Conservation (phyloP, 148 eudicot species). For the Euryodendron excelsum region DNA sequence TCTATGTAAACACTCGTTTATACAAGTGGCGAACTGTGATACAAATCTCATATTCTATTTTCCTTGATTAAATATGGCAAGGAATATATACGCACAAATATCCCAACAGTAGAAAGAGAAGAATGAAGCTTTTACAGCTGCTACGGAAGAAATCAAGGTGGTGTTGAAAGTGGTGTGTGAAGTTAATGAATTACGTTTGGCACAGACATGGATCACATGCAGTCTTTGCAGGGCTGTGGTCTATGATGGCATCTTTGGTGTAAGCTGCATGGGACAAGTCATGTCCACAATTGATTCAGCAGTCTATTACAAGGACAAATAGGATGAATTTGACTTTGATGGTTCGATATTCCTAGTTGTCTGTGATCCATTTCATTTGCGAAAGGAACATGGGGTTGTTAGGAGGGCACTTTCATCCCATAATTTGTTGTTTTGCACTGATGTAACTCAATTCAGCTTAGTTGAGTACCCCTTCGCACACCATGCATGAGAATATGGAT, state of each 20-base stretch:
- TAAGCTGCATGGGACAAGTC: background rate
- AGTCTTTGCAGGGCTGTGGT: background rate
- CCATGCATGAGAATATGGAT: conserved; percentile 19
- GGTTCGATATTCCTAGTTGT: background rate
- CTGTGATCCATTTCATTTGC: background rate
- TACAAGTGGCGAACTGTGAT: background rate
- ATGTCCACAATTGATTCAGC: background rate
- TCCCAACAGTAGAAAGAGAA: background rate
- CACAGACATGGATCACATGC: background rate
- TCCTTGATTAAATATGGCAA: background rate
- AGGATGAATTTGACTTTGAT: background rate
- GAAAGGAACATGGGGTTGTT: conserved; percentile 15
- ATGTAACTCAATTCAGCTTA: conserved; percentile 19
- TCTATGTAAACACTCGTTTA: background rate
- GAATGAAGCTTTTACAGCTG: background rate
- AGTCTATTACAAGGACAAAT: background rate
- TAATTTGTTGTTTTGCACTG: conserved; percentile 19
- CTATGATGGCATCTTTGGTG: too few relatives aligned
- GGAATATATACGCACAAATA: background rate
- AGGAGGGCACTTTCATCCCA: conserved; percentile 1
- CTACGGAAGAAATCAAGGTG: background rate
- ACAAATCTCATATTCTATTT: too few relatives aligned
- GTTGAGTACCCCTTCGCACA: conserved; percentile 31
- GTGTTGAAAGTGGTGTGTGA: background rate
- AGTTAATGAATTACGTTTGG: conserved; percentile 1